These are phyloP conservation scores for Zygosaccharomyces pseudobailii DNA, from an alignment of 1,139 yeast species.

Conservation along the genomic window DNA sequence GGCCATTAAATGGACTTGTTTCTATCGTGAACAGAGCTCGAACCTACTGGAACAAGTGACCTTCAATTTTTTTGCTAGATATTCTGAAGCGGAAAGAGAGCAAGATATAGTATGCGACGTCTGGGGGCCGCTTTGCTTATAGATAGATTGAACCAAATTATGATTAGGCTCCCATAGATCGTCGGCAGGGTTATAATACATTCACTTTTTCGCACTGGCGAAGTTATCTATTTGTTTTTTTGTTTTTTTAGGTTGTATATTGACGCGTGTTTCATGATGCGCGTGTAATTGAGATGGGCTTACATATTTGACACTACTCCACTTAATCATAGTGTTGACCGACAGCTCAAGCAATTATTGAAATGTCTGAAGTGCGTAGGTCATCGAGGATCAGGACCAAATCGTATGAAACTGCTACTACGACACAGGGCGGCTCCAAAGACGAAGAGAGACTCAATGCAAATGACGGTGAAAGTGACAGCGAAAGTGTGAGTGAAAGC, in stretches of 20 bases:
- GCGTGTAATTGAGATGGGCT: constrained; percentile 1
- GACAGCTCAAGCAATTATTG: neutral
- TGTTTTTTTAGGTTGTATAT: neutral
- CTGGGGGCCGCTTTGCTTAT: neutral
- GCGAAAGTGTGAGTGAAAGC: constrained; percentile 4
- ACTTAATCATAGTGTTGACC: neutral
- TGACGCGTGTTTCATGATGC: neutral
- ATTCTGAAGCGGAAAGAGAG: neutral
- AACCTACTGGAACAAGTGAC: constrained; percentile 19
- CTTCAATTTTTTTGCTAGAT: neutral
- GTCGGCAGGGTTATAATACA: neutral
- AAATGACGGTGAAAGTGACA: constrained; percentile 4
- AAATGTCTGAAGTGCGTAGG: constrained; percentile 21
- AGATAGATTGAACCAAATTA: neutral
- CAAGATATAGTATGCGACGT: neutral
- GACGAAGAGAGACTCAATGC: constrained; percentile 14
- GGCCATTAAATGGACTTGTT: constrained; percentile 18
- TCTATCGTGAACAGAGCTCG: constrained; percentile 20
- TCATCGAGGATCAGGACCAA: constrained; percentile 19
- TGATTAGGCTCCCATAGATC: neutral
- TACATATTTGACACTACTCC: neutral
- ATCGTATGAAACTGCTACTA: constrained; percentile 7
- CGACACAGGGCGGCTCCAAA: constrained; percentile 9
- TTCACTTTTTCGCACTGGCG: neutral
- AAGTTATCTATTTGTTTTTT: neutral